Evolutionary conservation across 1,284 basidiomycete species (phyloP), one percentile per base, ranked within the genome.

Genomic region (Irpex lacteus): DNA sequence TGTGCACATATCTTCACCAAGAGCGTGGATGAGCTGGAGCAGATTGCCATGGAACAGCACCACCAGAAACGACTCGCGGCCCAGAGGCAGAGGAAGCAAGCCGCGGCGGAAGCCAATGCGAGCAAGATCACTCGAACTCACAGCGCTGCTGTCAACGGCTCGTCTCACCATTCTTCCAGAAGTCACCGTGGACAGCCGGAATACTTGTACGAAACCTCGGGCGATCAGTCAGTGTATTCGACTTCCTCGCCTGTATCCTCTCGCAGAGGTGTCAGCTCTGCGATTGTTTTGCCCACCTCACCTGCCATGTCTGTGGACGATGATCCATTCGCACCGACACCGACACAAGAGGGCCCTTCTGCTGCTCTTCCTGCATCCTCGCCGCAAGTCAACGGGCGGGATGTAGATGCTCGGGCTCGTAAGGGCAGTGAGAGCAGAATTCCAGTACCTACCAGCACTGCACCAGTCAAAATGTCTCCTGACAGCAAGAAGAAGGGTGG

Each of bases 31-130:
- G 91, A 96, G 61, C 82, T 96, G 44, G 95, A 98, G 77, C 78
- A 78, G 6, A 80, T 87, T 47, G 94, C 95, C 11, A 87, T 94
- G 78, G 92, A 95, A 63, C 88, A 92, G 72, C 93, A 96, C 76
- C 87, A 91, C 68, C 83, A 87, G 77, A 96, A 96, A 78, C 84
- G 92, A 36, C 79, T 90, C 26, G 88, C 88, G 15, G 94, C 95
- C 70, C 91, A 93, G 78, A 82, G 83, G 61, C 89, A 91, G 75
- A 89, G 91, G 85, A 80, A 79, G 63, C 81, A 78, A 63, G 65
- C 77, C n/a, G 70, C 73, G 15, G 71, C 76, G 13, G 72, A 77
- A 57, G 73, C 76, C 18, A 59, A 70, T 15, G 68, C 71, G 21
- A 68, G 69, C 66, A 81, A 78, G 71, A 77, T 82, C 19, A 70